phyloP scores from a whole-genome alignment of 129 eudicot species.

The Artemisia tridentata region DNA sequence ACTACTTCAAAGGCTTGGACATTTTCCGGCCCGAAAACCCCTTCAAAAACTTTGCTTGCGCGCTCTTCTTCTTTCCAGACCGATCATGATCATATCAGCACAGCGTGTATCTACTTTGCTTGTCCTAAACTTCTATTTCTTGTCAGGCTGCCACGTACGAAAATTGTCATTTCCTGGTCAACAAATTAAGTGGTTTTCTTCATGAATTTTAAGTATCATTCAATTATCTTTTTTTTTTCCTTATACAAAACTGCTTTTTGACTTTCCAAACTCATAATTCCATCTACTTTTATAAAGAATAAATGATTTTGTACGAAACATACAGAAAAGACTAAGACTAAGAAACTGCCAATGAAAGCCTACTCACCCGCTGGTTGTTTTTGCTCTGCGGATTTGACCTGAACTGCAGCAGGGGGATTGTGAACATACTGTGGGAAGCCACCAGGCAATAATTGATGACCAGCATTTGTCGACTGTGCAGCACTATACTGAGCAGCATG shows the following conservation, averaged over 20 bases:
- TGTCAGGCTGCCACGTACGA: slow-evolving; percentile 79
- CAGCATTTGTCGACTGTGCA: slow-evolving; percentile 39
- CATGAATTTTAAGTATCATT: slow-evolving; percentile 34
- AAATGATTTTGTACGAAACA: not conserved
- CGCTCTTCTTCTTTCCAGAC: slow-evolving; percentile 10
- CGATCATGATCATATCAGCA: slow-evolving; percentile 10
- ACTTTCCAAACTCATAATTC: not conserved
- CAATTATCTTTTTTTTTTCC: not conserved
- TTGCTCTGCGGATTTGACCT: slow-evolving; percentile 82
- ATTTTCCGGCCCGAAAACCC: not conserved
- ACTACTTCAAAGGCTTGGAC: not conserved
- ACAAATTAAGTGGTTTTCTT: slow-evolving; percentile 25
- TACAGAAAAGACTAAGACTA: not conserved
- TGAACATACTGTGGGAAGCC: slow-evolving; percentile 64
- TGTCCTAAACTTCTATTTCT: slow-evolving; percentile 37
- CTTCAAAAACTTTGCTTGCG: slow-evolving; percentile 21
- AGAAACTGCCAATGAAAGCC: not conserved
- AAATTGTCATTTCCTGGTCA: slow-evolving; percentile 73
- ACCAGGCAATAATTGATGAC: slow-evolving; percentile 36
- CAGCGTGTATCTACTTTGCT: slow-evolving; percentile 7
- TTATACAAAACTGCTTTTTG: not conserved
- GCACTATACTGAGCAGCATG: slow-evolving; percentile 51
- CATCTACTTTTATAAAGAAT: slow-evolving; percentile 18
- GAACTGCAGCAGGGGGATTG: slow-evolving; percentile 62
- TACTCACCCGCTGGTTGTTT: slow-evolving; percentile 96